phyloP scores from a whole-genome alignment of 345 rosid species.

The Moricandia arvensis region DNA sequence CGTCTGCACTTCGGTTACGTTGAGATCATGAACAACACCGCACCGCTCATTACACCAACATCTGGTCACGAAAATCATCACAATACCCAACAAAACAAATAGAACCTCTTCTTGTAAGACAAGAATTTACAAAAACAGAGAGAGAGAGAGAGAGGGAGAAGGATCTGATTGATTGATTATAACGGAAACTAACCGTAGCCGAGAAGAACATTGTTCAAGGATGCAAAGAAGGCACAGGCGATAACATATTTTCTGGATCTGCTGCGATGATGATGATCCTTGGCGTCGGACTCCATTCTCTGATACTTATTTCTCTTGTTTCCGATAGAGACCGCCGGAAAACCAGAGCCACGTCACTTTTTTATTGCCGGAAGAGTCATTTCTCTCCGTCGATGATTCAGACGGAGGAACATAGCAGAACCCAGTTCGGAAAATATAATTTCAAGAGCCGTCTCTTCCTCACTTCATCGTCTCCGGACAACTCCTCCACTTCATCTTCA shows the following conservation, averaged over 20 bases:
- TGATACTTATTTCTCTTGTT: slow-evolving; percentile 62
- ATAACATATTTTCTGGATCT: slow-evolving; percentile 57
- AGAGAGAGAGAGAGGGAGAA: neutral
- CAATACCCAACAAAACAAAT: too few relatives aligned
- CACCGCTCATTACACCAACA: slow-evolving; percentile 93
- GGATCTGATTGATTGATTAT: too few relatives aligned
- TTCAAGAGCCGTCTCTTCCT: too few relatives aligned
- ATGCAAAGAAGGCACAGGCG: slow-evolving; percentile 83
- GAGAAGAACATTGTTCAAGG: slow-evolving; percentile 84
- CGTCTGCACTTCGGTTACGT: too few relatives aligned
- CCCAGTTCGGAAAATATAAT: neutral
- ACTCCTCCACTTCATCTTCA: too few relatives aligned
- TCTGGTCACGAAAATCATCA: slow-evolving; percentile 65
- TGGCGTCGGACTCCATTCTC: slow-evolving; percentile 69
- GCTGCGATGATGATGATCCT: slow-evolving; percentile 18
- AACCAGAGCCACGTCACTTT: slow-evolving; percentile 36
- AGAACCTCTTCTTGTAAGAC: too few relatives aligned
- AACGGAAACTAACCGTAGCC: slow-evolving; percentile 78
- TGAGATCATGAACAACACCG: too few relatives aligned
- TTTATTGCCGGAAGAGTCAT: slow-evolving; percentile 59
- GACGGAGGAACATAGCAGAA: slow-evolving; percentile 18
- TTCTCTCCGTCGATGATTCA: slow-evolving; percentile 7
- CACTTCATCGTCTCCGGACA: too few relatives aligned
- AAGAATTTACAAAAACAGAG: too few relatives aligned
- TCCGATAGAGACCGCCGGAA: slow-evolving; percentile 50